Conservation (phyloP, 805 yeast species). For the Candida parachauliodes region DNA sequence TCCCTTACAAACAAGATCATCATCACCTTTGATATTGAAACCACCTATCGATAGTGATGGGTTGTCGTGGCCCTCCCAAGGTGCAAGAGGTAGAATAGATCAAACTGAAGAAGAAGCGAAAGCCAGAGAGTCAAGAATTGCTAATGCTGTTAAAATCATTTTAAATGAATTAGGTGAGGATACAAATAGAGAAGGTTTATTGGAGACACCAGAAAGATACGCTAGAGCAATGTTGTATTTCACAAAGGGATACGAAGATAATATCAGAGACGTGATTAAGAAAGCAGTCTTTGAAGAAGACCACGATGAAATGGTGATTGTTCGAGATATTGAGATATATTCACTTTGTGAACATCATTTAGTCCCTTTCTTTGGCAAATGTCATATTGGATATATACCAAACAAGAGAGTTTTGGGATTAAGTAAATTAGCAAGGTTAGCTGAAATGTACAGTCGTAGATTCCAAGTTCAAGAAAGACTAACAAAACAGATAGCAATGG, state of each 20-base stretch:
- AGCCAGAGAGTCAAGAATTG: conserved; percentile 71
- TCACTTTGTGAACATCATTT: conserved; percentile 96
- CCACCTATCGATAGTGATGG: conserved; percentile 91
- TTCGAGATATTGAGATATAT: conserved; percentile 86
- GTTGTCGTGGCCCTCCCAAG: conserved; percentile 88
- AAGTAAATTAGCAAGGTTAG: conserved; percentile 88
- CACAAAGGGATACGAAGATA: conserved; percentile 96
- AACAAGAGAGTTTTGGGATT: conserved; percentile 89
- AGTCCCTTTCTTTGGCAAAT: conserved; percentile 96
- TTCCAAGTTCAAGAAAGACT: conserved; percentile 97
- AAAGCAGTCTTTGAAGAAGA: conserved; percentile 96
- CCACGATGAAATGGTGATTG: conserved; percentile 99
- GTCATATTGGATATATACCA: conserved; percentile 97
- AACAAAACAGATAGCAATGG: conserved; percentile 97
- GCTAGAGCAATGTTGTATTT: conserved; percentile 95
- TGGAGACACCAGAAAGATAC: conserved; percentile 93
- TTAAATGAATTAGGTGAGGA: conserved; percentile 90
- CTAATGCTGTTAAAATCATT: conserved; percentile 77
- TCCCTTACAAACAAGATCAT: conserved; percentile 72
- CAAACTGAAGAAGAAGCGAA: conserved; percentile 61
- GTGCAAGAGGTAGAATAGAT: conserved; percentile 75
- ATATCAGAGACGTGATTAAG: conserved; percentile 86
- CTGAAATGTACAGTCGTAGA: conserved; percentile 95
- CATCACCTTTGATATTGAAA: conserved; percentile 75
- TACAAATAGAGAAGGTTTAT: conserved; percentile 77